Evolutionary conservation across 1,139 yeast species (phyloP), one percentile per base, ranked within the genome.

Genomic region (Scheffersomyces lignicola): DNA sequence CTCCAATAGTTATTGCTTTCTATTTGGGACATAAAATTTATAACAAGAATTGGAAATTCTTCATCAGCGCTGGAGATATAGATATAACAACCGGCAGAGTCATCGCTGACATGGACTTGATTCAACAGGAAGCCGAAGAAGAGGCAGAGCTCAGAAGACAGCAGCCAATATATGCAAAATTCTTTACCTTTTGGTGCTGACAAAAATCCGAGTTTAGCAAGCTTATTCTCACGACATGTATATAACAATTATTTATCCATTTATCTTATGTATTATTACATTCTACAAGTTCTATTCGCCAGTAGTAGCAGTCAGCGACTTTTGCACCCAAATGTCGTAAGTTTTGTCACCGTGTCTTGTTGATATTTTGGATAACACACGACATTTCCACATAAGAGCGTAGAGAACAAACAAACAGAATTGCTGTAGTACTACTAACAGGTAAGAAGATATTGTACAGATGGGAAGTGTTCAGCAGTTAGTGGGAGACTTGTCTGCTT

Each of bases 401-500:
- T 8, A 9, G 23, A 9, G 23, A 20, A 20, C 23, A 20, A n/a
- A 20, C n/a, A 20, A 20, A 20, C 23, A 20, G 23, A 20, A 9
- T 20, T 20, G 8, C 10, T 20, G 23, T 20, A 20, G 23, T 20
- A 20, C 9, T 20, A 20, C 9, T 20, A 20, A 6, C 11, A 23
- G 10, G 23, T 9, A 8, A 20, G 10, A 20, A 20, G 10, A 20
- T 20, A 20, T 20, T 20, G 10, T 30, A 10, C 3, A 25, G 24
- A 66, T 67, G 73, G 56, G 61, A 29, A 51, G 69, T 12, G 58
- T 76, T 7, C 67, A 65, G 28, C 81, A 69, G 44, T 58, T 82
- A 24, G 54, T 58, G 5, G 45, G 73, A 0, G 96, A 88, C 48
- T 63, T 89, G 41, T 59, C 72, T 13, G 67, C 64, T 28, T 64